These are phyloP conservation scores for Gossypium rotundifolium DNA, from an alignment of 345 rosid genomes.

Conservation along the genomic window DNA sequence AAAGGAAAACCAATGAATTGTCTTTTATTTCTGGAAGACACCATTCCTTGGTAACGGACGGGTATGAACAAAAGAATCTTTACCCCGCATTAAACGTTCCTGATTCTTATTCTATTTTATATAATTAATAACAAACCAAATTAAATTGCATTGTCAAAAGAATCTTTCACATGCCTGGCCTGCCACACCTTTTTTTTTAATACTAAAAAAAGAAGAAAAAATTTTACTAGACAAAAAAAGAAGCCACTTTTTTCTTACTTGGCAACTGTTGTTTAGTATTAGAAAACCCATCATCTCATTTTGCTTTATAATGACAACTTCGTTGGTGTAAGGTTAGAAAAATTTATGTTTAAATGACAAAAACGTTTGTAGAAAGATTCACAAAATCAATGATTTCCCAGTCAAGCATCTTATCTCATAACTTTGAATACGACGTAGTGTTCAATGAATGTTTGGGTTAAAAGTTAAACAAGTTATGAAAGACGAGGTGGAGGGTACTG, in stretches of 20 bases:
- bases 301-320: too few species aligned
- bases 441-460: too few species aligned
- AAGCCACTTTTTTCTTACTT: background rate
- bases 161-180: conserved; percentile 30
- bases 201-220: too few species aligned
- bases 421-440: background rate
- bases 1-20: conserved; percentile 7
- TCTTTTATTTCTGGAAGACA: conserved; percentile 10
- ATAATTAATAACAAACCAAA: background rate
- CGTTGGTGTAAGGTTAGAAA: background rate
- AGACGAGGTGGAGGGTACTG: too few species aligned
- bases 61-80: conserved; percentile 14
- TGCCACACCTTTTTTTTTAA: background rate
- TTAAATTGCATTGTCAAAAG: conserved; percentile 16
- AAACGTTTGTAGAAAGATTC: background rate
- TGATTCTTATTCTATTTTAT: too few species aligned
- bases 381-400: background rate
- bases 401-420: background rate
- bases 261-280: too few species aligned
- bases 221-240: background rate
- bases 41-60: conserved; percentile 9
- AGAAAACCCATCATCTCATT: too few species aligned
- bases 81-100: background rate
- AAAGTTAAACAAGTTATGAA: too few species aligned
- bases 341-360: background rate